A percentile compares a stretch with the other conserved stretches of the same genome.
These are phyloP conservation scores for Phytophthora tentaculata DNA, from an alignment of 352 stramenopile genomes.

Conservation along the genomic window DNA sequence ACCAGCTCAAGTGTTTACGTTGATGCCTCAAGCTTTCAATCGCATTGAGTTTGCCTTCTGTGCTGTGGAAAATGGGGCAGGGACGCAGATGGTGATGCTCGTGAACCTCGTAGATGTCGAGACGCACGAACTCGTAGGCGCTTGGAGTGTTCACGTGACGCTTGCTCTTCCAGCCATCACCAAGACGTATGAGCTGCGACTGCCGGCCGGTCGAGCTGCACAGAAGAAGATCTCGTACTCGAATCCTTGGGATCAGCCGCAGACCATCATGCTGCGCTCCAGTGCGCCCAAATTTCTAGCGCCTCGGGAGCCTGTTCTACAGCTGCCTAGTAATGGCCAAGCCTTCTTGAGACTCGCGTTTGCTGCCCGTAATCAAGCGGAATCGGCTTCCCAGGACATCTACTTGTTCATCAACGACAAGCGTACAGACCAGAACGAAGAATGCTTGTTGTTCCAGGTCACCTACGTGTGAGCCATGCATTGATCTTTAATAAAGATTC, in stretches of 20 bases:
- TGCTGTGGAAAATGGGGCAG: constrained; percentile 45
- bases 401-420: constrained; percentile 95
- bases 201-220: constrained; percentile 60
- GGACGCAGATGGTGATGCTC: constrained; percentile 47
- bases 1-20: constrained; percentile 81
- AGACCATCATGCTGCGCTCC: constrained; percentile 86
- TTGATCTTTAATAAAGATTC: neutral
- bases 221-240: constrained; percentile 95
- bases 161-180: constrained; percentile 82
- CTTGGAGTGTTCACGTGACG: constrained; percentile 89
- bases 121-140: constrained; percentile 87
- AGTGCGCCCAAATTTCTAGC: constrained; percentile 75
- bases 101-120: constrained; percentile 92
- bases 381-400: constrained; percentile 47
- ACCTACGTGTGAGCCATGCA: constrained; percentile 51
- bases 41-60: constrained; percentile 86
- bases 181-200: constrained; percentile 91
- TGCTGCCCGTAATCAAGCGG: constrained; percentile 18
- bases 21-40: constrained; percentile 92
- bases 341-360: constrained; percentile 68
- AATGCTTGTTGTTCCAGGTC: constrained; percentile 91
- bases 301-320: constrained; percentile 72
- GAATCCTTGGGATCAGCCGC: constrained; percentile 91
- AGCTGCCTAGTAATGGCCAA: constrained; percentile 54
- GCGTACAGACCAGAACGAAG: constrained; percentile 91